Evolutionary conservation across 192 early-diverging fungal species (phyloP), one percentile per base, ranked within the genome.

Genomic region (Coemansia sp.): DNA sequence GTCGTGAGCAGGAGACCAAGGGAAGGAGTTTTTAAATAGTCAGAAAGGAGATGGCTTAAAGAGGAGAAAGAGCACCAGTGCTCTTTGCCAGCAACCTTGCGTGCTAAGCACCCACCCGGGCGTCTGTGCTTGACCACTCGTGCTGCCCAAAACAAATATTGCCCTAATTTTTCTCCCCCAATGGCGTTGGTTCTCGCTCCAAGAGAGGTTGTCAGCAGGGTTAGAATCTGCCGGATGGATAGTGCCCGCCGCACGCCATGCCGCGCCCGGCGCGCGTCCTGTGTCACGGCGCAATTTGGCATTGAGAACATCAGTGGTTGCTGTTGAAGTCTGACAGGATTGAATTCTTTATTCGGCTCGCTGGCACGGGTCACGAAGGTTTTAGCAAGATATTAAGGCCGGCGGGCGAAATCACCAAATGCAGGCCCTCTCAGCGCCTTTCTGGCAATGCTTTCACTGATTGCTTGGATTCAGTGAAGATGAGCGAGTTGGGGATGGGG

Each of bases 141-240:
- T 14, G 20, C 42, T 45, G 42, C 42, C 24, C 24, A 28, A 28
- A 26, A 53, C 50, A 28, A 28, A 53, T 26, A 53, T 53, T 13
- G 24, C 50, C 50, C 26, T 53, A 50, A 50, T 50, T 50, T 50
- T 50, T 50, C 46, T 53, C 50, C 50, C 50, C 50, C 50, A 53
- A 53, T 53, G 24, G 50, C 50, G 11, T 45, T 53, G 9, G 50
- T 3, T 26, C 9, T 26, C 10, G 24, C 48, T 24, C 48, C 48
- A 51, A 51, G 21, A 45, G 9, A 45, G 8, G n/a, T n/a, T 28
- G 50, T 53, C 50, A 53, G 50, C 50, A 53, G 50, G 26, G 28
- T 26, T 24, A 28, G 48, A 51, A 23, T 48, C 45, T 23, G 45
- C 21, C 14, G 50, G 26, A 21, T n/a, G 14, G 14, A 33, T 53